Evolutionary conservation across 2,329 filamentous ascomycete species (phyloP).

Genomic region (Penicillium hordei): DNA sequence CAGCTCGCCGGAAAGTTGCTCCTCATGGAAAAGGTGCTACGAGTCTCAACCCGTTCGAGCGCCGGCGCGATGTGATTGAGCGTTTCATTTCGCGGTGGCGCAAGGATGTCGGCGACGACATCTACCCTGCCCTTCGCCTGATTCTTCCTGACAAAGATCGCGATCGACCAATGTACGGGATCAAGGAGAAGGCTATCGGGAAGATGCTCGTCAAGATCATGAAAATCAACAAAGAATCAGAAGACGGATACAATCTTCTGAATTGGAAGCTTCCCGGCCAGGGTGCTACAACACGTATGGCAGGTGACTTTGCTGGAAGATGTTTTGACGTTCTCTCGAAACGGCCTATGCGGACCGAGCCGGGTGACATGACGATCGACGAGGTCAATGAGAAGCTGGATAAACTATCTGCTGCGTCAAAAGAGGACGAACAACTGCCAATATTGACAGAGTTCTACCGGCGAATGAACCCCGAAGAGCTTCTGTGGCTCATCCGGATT

Average conservation of each 20-base stretch:
- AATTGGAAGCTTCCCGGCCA: constrained; percentile 91
- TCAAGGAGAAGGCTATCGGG: constrained; percentile 89
- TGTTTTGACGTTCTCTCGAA: constrained; percentile 87
- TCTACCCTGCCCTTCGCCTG: constrained; percentile 87
- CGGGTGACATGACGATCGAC: constrained; percentile 78
- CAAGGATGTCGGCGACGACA: constrained; percentile 82
- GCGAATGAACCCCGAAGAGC: constrained; percentile 87
- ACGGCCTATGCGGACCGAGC: constrained; percentile 69
- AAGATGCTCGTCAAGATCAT: constrained; percentile 89
- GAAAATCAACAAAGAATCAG: constrained; percentile 86
- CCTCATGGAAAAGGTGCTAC: constrained; percentile 51
- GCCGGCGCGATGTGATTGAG: constrained; percentile 76
- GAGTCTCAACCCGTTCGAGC: constrained; percentile 70
- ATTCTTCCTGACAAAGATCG: constrained; percentile 92
- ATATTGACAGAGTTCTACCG: constrained; percentile 84
- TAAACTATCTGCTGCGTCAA: constrained; percentile 68
- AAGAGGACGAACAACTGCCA: constrained; percentile 79
- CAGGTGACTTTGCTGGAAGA: constrained; percentile 87
- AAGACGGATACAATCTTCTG: constrained; percentile 79
- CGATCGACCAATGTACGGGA: constrained; percentile 85
- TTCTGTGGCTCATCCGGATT: constrained; percentile 93
- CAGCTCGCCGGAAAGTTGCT: constrained; percentile 59
- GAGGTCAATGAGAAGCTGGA: constrained; percentile 89
- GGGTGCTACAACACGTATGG: constrained; percentile 61
- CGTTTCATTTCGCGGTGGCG: constrained; percentile 86